These are phyloP conservation scores for Russula lepida DNA, from an alignment of 768 basidiomycete genomes.

Conservation along the genomic window DNA sequence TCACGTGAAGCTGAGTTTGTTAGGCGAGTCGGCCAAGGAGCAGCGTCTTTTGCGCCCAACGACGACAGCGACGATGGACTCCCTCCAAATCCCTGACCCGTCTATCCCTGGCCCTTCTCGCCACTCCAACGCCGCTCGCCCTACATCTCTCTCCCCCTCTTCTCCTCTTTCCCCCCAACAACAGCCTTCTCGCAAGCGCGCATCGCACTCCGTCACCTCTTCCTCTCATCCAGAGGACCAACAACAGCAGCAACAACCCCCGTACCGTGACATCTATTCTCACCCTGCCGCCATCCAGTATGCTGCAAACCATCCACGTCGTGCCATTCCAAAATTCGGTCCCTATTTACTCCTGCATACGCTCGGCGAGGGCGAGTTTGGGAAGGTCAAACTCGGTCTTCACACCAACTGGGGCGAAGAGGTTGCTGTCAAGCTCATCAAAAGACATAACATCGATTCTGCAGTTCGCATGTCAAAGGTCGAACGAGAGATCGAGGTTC, in stretches of 20 bases:
- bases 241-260: conserved; percentile 25
- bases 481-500: conserved; percentile 93
- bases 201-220: conserved; percentile 64
- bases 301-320: conserved; percentile 69
- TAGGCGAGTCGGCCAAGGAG: neutral
- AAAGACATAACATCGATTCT: conserved; percentile 85
- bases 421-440: conserved; percentile 96
- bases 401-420: conserved; percentile 93
- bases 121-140: conserved; percentile 35
- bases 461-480: conserved; percentile 87
- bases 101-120: conserved; percentile 41
- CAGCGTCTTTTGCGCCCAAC: neutral
- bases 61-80: conserved; percentile 27
- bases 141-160: conserved; percentile 51
- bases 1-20: neutral
- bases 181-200: conserved; percentile 45
- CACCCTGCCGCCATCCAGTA: conserved; percentile 84
- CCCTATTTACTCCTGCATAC: conserved; percentile 94
- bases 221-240: conserved; percentile 38
- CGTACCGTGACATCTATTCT: conserved; percentile 66
- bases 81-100: conserved; percentile 39
- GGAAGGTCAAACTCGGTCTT: conserved; percentile 96
- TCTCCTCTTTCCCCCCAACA: conserved; percentile 34
- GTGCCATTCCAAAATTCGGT: conserved; percentile 90
- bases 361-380: conserved; percentile 96